Percentiles rank a stretch among this genome's conserved stretches.
Evolutionary conservation across 2,329 filamentous ascomycete genomes (phyloP).

Genomic region (Fusarium chlamydosporum): DNA sequence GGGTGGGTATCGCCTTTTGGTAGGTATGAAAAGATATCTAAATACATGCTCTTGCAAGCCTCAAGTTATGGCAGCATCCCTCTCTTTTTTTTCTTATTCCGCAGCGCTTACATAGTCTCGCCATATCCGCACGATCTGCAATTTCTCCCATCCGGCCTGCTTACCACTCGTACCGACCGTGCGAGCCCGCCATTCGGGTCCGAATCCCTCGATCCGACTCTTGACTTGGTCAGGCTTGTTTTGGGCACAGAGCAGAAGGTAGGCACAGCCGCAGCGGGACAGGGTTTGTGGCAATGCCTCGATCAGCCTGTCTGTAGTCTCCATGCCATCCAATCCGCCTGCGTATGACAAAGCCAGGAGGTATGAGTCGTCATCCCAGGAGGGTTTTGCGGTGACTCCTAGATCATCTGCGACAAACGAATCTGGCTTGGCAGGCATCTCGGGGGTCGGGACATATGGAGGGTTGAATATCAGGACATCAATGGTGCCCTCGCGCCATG

Average conservation of each 20-base stretch:
- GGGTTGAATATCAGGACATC: slow-evolving; percentile 97
- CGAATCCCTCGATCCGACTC: slow-evolving; percentile 68
- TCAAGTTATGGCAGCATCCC: slow-evolving; percentile 25
- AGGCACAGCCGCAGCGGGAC: slow-evolving; percentile 80
- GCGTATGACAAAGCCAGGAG: slow-evolving; percentile 89
- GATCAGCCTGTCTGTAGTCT: slow-evolving; percentile 86
- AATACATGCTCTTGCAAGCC: slow-evolving; percentile 51
- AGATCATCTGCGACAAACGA: slow-evolving; percentile 47
- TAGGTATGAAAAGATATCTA: slow-evolving; percentile 52
- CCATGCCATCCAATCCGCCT: slow-evolving; percentile 92
- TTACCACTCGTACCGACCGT: slow-evolving; percentile 87
- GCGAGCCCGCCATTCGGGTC: slow-evolving; percentile 76
- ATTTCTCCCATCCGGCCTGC: slow-evolving; percentile 93
- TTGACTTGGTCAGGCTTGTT: slow-evolving; percentile 86
- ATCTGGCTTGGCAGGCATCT: slow-evolving; percentile 71
- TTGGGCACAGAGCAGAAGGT: slow-evolving; percentile 89
- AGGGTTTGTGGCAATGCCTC: slow-evolving; percentile 76
- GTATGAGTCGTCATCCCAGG: slow-evolving; percentile 85
- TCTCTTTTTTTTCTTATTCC: slow-evolving; percentile 3
- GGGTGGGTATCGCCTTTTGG: slow-evolving; percentile 50
- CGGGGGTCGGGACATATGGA: slow-evolving; percentile 91
- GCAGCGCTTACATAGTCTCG: slow-evolving; percentile 57
- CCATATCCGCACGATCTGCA: slow-evolving; percentile 92
- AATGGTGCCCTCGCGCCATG: slow-evolving; percentile 70
- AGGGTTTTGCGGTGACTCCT: slow-evolving; percentile 54